Conservation (phyloP, 73 alveolate genomes). For the Blepharisma japonicum region DNA sequence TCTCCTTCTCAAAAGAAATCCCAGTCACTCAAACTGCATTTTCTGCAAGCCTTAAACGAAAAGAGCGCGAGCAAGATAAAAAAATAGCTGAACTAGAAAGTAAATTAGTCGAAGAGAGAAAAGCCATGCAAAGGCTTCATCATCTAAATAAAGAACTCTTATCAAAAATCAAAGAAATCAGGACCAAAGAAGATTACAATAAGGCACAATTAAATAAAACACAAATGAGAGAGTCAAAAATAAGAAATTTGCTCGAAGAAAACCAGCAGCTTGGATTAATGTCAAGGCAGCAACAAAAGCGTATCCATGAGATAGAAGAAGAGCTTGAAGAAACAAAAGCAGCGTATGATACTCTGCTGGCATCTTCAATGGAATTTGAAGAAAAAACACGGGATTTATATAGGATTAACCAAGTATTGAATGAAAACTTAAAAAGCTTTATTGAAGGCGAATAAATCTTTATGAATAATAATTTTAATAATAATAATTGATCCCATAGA, state of each 20-base stretch:
- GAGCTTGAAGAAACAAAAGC: not conserved
- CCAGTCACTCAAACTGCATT: slow-evolving; percentile 10
- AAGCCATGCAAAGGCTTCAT: slow-evolving; percentile 23
- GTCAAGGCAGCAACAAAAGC: not conserved
- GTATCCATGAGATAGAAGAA: not conserved
- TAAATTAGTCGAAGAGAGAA: slow-evolving; percentile 15
- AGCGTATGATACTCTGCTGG: not conserved
- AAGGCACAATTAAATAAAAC: not conserved
- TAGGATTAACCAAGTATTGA: slow-evolving; percentile 2
- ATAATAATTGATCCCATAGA: no score
- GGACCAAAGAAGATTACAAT: not conserved
- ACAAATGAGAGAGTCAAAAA: not conserved
- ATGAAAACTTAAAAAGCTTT: slow-evolving; percentile 1
- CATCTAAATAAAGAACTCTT: not conserved
- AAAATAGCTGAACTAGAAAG: not conserved
- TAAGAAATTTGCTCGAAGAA: slow-evolving; percentile 11
- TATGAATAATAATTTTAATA: no score
- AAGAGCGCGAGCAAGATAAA: slow-evolving; percentile 2
- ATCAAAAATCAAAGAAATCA: not conserved
- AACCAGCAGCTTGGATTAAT: not conserved
- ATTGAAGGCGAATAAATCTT: not conserved
- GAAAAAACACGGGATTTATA: not conserved
- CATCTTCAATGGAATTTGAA: slow-evolving; percentile 18
- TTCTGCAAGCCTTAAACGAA: slow-evolving; percentile 2
- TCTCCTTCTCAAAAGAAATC: not conserved